phyloP scores from a whole-genome alignment of 1,284 basidiomycete species.

The Malassezia cuniculi region DNA sequence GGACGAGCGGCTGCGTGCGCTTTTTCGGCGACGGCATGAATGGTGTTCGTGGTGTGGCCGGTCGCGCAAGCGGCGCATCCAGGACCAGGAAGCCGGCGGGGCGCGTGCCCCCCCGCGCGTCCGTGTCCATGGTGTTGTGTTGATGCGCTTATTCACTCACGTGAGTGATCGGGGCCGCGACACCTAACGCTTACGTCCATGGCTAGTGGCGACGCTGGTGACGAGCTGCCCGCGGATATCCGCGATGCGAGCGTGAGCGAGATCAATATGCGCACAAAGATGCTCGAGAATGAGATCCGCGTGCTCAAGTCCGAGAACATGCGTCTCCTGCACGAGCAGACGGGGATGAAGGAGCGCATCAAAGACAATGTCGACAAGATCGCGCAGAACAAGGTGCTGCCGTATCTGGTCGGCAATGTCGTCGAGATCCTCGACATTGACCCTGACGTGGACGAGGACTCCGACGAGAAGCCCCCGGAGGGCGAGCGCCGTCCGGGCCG shows the following conservation, averaged over 20 bases:
- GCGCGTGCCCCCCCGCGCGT: not conserved
- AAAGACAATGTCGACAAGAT: conserved; percentile 96
- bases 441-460: conserved; percentile 71
- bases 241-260: conserved; percentile 35
- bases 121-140: conserved; percentile 12
- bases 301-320: conserved; percentile 57
- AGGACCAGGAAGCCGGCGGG: conserved; percentile 5
- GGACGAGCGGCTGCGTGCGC: too few species aligned
- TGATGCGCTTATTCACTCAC: not conserved
- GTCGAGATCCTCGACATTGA: conserved; percentile 73
- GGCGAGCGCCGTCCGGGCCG: conserved; percentile 90
- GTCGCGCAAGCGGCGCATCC: not conserved
- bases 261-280: conserved; percentile 38
- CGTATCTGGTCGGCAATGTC: conserved; percentile 94
- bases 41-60: conserved; percentile 6
- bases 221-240: conserved; percentile 30
- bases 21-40: conserved; percentile 16
- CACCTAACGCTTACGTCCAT: too few species aligned
- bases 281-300: conserved; percentile 44
- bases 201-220: conserved; percentile 7
- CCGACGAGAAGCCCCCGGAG: conserved; percentile 66
- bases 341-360: conserved; percentile 94
- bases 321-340: conserved; percentile 82
- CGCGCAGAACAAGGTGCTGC: conserved; percentile 97
- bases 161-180: too few species aligned